Base-by-base conservation (phyloP, 345 rosid species). In the Theobroma cacao region DNA sequence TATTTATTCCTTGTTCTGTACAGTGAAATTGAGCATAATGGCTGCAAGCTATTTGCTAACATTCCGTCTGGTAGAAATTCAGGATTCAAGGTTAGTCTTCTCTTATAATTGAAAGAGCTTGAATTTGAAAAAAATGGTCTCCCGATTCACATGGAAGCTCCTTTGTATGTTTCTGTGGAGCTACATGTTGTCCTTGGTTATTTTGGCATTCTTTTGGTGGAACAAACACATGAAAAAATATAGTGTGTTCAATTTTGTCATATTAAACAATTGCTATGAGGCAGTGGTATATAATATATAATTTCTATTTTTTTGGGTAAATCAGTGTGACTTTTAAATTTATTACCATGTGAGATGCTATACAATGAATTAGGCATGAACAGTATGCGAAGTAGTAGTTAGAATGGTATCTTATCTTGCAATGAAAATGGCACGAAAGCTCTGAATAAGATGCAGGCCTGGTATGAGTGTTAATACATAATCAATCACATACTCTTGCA, bases 1-100 rank as follows among this genome's bases (percentile, higher is more conserved):
- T 38, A 7, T 68, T 26, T 45, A 38, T 47, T 73, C 24, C 52
- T 79, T 82, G 70, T 81, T 38, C 56, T 40, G 26, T 84, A 78
- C 90, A 93, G 99, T 87, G 99, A 89, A 83, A 90, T 95, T 64
- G 94, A 90, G 83, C 99, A 95, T 85, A 76, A 87, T 82, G 94
- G 94, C 11, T 87, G 88, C 89, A 82, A 75, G 74, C 82, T 95
- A 77, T 91, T 95, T 85, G 84, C 85, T 78, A 86, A 86, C 40
- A 89, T 95, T 78, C 98, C 98, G 58, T 91, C 96, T 20, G 97
- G 98, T 64, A 79, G 70, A 89, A 87, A 91, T 80, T 91, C 95
- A 47, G 96, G 91, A 70, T 95, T 95, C 79, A 92, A 95, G 98
- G 99, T 88, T 77, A 61, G 87, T 75, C 50, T 72, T 70, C 78